phyloP scores from a whole-genome alignment of 139 green algal species.

The Yamagishiella unicocca region DNA sequence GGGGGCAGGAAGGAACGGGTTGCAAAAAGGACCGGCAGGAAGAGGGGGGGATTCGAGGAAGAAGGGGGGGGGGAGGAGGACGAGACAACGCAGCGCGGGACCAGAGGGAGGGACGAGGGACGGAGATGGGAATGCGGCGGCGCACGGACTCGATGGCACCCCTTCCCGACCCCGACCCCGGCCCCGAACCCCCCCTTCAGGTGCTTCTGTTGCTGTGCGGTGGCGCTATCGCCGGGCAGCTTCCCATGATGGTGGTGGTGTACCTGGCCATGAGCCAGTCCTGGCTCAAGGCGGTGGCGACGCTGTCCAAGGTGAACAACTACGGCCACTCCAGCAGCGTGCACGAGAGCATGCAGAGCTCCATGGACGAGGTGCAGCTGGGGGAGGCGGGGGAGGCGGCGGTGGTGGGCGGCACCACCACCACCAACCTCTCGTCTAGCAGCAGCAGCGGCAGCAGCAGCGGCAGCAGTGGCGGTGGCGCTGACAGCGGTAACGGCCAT shows the following conservation, averaged over 20 bases:
- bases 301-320: conserved; percentile 28
- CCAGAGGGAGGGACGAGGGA: no score
- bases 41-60: no score
- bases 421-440: not conserved
- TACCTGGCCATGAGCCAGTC: conserved; percentile 80
- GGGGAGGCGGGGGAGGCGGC: not conserved
- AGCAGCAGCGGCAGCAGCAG: not conserved
- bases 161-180: no score
- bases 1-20: not conserved
- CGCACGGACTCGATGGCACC: no score
- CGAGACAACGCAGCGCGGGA: no score
- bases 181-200: conserved; percentile 37
- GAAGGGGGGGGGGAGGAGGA: no score
- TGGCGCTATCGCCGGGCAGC: conserved; percentile 74
- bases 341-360: not conserved
- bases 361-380: not conserved
- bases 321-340: conserved; percentile 36
- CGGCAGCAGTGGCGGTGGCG: not conserved
- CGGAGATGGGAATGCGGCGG: no score
- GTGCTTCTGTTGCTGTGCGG: conserved; percentile 73
- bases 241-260: conserved; percentile 80
- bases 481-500: not conserved
- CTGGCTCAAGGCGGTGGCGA: conserved; percentile 56
- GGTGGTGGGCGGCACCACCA: no score
- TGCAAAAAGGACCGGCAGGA: not conserved